These are phyloP conservation scores for Calocybe gambosa DNA, from an alignment of 1,284 basidiomycete species.

Conservation along the genomic window DNA sequence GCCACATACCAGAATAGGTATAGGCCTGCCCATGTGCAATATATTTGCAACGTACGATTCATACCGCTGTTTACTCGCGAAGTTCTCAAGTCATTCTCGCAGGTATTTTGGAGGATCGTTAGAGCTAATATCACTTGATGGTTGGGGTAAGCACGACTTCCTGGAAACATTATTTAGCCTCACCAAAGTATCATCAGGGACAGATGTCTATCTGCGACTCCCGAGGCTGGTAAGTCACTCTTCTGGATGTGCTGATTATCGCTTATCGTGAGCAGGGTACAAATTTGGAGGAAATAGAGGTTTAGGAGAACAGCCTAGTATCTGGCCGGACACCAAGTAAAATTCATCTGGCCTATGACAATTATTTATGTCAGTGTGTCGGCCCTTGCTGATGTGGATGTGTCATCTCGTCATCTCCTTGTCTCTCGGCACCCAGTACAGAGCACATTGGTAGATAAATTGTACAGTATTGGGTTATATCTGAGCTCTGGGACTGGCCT, in stretches of 20 bases:
- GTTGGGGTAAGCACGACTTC: constrained; percentile 59
- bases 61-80: constrained; percentile 1
- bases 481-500: too few species aligned
- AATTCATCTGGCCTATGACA: neutral
- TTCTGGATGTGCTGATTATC: neutral
- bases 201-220: constrained; percentile 74
- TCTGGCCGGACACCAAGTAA: neutral
- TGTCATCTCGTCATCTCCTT: constrained; percentile 8
- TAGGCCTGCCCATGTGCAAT: constrained; percentile 81
- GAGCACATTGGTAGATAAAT: neutral
- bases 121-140: constrained; percentile 76
- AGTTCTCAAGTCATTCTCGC: constrained; percentile 3
- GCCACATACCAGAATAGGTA: constrained; percentile 63
- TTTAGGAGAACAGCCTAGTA: constrained; percentile 29
- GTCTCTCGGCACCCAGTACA: neutral
- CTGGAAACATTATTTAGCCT: neutral
- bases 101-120: constrained; percentile 81
- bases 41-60: constrained; percentile 69
- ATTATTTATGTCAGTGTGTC: neutral
- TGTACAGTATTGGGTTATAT: neutral
- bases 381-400: neutral
- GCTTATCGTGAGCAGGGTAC: constrained; percentile 50
- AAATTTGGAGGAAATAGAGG: constrained; percentile 76
- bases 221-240: constrained; percentile 65
- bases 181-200: constrained; percentile 46